Evolutionary conservation across 2,329 filamentous ascomycete species (phyloP), one percentile per base, ranked within the genome.

Genomic region (Fusarium irregulare): DNA sequence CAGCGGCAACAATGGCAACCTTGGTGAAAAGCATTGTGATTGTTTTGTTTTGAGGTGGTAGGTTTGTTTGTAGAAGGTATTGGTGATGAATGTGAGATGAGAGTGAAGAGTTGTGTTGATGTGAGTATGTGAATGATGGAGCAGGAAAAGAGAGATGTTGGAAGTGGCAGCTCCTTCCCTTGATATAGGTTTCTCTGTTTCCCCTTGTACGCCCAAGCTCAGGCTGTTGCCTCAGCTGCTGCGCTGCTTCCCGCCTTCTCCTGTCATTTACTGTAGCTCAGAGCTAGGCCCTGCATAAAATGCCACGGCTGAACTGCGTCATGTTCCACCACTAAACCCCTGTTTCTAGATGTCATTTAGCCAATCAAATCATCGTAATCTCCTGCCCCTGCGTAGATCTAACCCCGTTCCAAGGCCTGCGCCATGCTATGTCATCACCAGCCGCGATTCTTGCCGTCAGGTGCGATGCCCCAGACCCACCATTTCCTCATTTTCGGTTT

Each of bases 1-100:
- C 74, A 20, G 60, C 27, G 16, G 74, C 51, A 47, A 76, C 57
- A 14, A 76, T 47, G 20, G 63, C 46, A 64, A 74, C 28, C 63
- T 76, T 74, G 49, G 63, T 60, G 73, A 71, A 75, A 34, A 48
- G 74, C 74, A 76, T 76, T 21, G 23, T 66, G 61, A 20, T 14
- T 48, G 51, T 21, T 60, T 55, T 47, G 21, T 61, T 60, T 49
- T 25, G 41, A 23, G 27, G 47, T 40, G 20, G 11, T 28, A 25
- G 13, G 14, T 44, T 30, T 54, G 14, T 30, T 42, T 40, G 42
- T 50, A 23, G 28, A 45, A 27, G 46, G 41, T 37, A 11, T n/a
- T 13, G 30, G 40, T 47, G 48, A 14, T 54, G 28, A 30, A 41
- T 40, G 34, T 25, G 46, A 45, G 20, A 14, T 37, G 23, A 1